These are phyloP conservation scores for Nymphaea colorata DNA, from an alignment of 164 flowering plant species.

Conservation along the genomic window DNA sequence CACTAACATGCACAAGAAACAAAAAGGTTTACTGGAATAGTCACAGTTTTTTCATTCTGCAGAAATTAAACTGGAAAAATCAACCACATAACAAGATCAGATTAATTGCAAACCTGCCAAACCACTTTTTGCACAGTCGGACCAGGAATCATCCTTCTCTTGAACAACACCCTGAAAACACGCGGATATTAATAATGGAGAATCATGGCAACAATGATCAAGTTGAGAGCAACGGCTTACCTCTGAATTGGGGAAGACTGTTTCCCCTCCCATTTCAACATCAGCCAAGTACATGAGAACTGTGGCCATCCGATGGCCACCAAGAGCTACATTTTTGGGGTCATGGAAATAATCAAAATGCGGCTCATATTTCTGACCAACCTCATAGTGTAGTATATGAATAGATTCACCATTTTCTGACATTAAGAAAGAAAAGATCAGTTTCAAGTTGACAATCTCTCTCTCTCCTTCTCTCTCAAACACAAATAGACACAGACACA, in stretches of 20 bases:
- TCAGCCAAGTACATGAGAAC: constrained; percentile 91
- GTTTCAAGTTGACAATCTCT: not conserved
- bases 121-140: constrained; percentile 1
- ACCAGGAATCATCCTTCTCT: not conserved
- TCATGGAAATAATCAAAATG: constrained; percentile 87
- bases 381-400: constrained; percentile 87
- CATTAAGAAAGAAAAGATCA: not conserved
- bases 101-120: not conserved
- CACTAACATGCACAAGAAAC: too few relatives aligned
- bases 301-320: constrained; percentile 90
- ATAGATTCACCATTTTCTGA: constrained; percentile 91
- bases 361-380: constrained; percentile 89
- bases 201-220: not conserved
- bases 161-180: not conserved
- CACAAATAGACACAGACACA: too few relatives aligned
- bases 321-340: constrained; percentile 58
- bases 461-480: constrained; percentile 5
- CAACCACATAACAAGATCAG: not conserved
- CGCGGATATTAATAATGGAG: not conserved
- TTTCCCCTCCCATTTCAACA: constrained; percentile 95
- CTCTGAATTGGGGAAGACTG: constrained; percentile 75
- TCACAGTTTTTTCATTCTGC: too few relatives aligned
- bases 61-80: too few relatives aligned
- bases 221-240: constrained; percentile 17
- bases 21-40: too few relatives aligned